Percentiles rank a stretch among this genome's conserved stretches.
Evolutionary conservation across 2,329 filamentous ascomycete genomes (phyloP).

Genomic region (Epichloe scottii): DNA sequence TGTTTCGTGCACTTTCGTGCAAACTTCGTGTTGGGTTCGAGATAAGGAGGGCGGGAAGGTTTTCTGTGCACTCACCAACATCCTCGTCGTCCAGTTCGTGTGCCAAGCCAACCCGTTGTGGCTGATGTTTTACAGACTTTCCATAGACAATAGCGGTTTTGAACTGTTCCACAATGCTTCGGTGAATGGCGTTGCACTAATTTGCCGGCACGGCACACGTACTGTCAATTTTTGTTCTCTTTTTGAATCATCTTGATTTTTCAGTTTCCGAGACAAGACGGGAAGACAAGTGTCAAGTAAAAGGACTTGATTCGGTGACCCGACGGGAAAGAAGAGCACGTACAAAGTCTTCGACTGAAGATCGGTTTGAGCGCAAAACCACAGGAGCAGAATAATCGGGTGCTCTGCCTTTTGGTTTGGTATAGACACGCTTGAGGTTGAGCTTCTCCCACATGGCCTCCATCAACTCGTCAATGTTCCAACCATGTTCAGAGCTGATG

Average conservation of each 20-base stretch:
- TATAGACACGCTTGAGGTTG: slow-evolving; percentile 83
- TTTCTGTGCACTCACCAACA: slow-evolving; percentile 57
- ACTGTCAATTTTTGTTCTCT: background rate
- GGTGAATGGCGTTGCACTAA: slow-evolving; percentile 94
- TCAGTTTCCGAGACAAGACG: background rate
- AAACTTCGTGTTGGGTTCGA: background rate
- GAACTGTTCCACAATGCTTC: slow-evolving; percentile 91
- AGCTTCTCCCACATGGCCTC: slow-evolving; percentile 99
- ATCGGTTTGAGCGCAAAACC: slow-evolving; percentile 68
- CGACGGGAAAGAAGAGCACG: slow-evolving; percentile 26
- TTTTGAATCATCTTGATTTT: background rate
- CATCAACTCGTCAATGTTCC: slow-evolving; percentile 95
- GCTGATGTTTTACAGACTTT: slow-evolving; percentile 96
- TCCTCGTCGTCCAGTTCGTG: slow-evolving; percentile 95
- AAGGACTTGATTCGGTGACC: background rate
- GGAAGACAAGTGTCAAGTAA: background rate
- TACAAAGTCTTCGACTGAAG: slow-evolving; percentile 95
- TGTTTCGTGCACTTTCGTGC: background rate
- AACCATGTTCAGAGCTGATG: slow-evolving; percentile 93
- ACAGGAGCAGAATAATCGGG: slow-evolving; percentile 90
- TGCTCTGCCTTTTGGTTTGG: slow-evolving; percentile 90
- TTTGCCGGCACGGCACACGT: slow-evolving; percentile 20
- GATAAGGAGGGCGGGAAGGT: background rate
- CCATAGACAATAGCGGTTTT: slow-evolving; percentile 93
- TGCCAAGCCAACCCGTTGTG: slow-evolving; percentile 79